phyloP scores from a whole-genome alignment of 139 green algal species.

The Tetraselmis striata region DNA sequence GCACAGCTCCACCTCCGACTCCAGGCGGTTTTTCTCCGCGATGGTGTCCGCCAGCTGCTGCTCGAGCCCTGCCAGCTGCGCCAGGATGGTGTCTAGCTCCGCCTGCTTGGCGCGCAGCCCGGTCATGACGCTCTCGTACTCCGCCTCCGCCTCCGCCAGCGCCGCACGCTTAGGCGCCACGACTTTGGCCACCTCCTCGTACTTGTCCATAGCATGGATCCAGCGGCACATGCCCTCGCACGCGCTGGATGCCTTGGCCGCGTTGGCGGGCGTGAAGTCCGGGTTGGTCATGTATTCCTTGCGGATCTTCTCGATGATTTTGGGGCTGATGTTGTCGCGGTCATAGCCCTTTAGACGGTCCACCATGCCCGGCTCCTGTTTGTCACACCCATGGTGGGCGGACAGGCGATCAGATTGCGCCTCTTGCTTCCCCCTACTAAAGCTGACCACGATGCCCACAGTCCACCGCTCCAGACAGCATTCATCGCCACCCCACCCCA shows the following conservation, averaged over 20 bases:
- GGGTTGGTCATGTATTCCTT: constrained; percentile 22
- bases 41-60: constrained; percentile 25
- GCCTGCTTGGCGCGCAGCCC: constrained; percentile 32
- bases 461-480: too few species aligned
- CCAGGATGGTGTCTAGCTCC: constrained; percentile 27
- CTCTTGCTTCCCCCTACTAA: too few species aligned
- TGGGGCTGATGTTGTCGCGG: constrained; percentile 34
- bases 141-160: constrained; percentile 24
- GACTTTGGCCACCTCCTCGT: constrained; percentile 35
- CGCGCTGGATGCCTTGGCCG: constrained; percentile 22
- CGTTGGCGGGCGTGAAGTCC: constrained; percentile 33
- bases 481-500: too few species aligned
- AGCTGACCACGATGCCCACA: too few species aligned
- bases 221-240: constrained; percentile 37
- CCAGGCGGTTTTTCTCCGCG: constrained; percentile 24
- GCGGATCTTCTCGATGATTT: constrained; percentile 31
- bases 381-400: too few species aligned
- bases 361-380: constrained; percentile 22
- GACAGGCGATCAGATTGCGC: too few species aligned
- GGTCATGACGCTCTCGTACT: constrained; percentile 31
- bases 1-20: constrained; percentile 35
- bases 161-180: constrained; percentile 28
- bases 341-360: constrained; percentile 30
- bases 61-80: constrained; percentile 29
- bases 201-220: constrained; percentile 32